Base-by-base conservation (phyloP, 768 basidiomycete genomes). In the Suillus subalutaceus region DNA sequence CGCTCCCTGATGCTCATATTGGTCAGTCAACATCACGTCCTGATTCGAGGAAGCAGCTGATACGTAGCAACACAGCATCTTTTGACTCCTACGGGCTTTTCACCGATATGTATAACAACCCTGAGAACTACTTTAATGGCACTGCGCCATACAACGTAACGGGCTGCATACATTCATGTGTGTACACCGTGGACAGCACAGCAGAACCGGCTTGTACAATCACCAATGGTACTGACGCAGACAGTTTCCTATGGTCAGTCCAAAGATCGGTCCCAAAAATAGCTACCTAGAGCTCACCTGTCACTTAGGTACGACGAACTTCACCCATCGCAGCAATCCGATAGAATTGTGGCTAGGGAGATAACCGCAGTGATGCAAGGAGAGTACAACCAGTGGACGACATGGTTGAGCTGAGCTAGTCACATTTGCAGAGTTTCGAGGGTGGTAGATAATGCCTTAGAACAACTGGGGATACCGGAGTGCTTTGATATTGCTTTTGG, bases 81-180 rank as follows among this genome's bases (percentile, higher is more conserved):
- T 90, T 90, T 68, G 86, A 90, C 72, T 87, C 88, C 5, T 81
- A 89, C 71, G 79, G 79, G 2, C 79, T 90, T 38, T 88, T 90
- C 72, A 73, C 81, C 20, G 88, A 90, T 70, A 88, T 90, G 76
- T 80, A 81, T 68, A 73, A 77, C 32, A 73, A 83, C 64, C 89
- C 89, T 1, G 68, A 74, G 9, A 67, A 72, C 4, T 90, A 89
- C 73, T 74, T 90, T 40, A 90, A 90, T 66, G 89, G 88, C 9
- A 90, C 88, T 0, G 87, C 82, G 0, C 86, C 88, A 15, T 73
- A 84, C 58, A 89, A 90, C 67, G 82, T 86, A 32, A 88, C 85
- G 0, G 85, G 87, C 0, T 79, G 81, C 30, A 77, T 85, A 46
- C 71, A 82, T 48, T 77, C 83, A 0, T 88, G 88, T 69, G 78